Conservation (phyloP, 805 yeast genomes). For the Barnettozyma wickerhamii region DNA sequence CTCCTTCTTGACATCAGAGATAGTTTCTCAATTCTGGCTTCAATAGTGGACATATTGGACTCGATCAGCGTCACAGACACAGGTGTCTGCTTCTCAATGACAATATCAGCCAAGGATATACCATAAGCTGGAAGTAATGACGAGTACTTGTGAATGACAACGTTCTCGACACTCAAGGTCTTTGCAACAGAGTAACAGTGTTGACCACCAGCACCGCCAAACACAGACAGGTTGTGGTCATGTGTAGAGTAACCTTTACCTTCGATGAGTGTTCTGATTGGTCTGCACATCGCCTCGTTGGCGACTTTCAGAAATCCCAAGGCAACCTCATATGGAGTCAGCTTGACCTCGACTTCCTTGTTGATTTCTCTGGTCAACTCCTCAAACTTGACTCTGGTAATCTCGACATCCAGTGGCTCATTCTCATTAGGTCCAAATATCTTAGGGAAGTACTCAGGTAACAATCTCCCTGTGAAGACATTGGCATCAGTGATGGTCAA, state of each 20-base stretch:
- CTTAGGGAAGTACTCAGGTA: constrained; percentile 37
- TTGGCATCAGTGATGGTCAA: constrained; percentile 43
- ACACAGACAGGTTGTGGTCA: constrained; percentile 38
- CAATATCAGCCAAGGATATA: constrained; percentile 35
- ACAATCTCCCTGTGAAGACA: constrained; percentile 36
- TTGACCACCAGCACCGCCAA: constrained; percentile 49
- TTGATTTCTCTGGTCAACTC: constrained; percentile 35
- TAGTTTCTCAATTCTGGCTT: constrained; percentile 6
- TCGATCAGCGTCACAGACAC: constrained; percentile 22
- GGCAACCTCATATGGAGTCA: constrained; percentile 39
- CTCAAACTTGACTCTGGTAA: constrained; percentile 31
- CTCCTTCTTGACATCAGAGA: constrained; percentile 2
- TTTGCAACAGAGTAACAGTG: constrained; percentile 37
- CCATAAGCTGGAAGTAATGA: constrained; percentile 44
- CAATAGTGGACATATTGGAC: constrained; percentile 9
- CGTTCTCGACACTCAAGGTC: constrained; percentile 36
- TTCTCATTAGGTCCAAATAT: constrained; percentile 42
- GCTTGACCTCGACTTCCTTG: constrained; percentile 23
- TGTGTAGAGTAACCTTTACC: constrained; percentile 38
- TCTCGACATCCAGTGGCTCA: constrained; percentile 32
- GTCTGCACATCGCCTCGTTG: constrained; percentile 40
- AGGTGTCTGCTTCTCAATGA: constrained; percentile 21
- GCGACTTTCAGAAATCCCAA: constrained; percentile 42
- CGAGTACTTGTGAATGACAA: constrained; percentile 40
- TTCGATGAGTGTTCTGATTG: constrained; percentile 41